Base-by-base conservation (phyloP, 176 grass and related monocot genomes). In the Ananas comosus region DNA sequence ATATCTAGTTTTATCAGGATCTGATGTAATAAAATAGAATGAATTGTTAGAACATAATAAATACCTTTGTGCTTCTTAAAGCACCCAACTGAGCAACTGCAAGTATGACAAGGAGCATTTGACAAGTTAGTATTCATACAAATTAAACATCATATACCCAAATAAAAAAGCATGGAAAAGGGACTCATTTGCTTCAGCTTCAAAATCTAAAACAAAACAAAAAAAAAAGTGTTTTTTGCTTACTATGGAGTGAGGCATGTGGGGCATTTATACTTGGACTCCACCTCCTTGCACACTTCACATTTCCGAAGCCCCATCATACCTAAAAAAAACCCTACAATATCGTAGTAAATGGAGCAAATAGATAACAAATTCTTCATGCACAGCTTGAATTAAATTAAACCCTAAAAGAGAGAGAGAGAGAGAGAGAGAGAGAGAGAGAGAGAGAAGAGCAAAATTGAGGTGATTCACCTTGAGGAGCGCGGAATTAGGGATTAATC, bases 41-140 rank as follows among this genome's bases (percentile, higher is more conserved):
- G 33, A 73, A 70, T 2, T 69, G 33, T 49, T 3, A 54, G 17
- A 50, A 77, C 16, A 53, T 48, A 69, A 75, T 4, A 70, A 69
- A 27, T 83, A 97, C 93, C 93, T 97, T 97, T 97, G 75, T 97
- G 94, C 68, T 88, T 92, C 78, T 90, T 97, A 66, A 92, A 97
- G 80, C 94, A 97, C 71, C 53, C 65, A 77, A 97, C 82, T 2
- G 94, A 97, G 70, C 89, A 97, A 86, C 89, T 97, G 94, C 81
- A 86, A 65, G 11, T 10, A 68, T 76, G 42, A 77, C 83, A 47
- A 80, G 42, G 16, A 68, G 16, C 22, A 65, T 27, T 65, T 25
- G 12, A 23, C 51, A 12, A 65, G 23, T 75, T 17, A 53, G 48
- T 24, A 47, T 28, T 61, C 10, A 19, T 19, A 18, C 56, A 18